Evolutionary conservation across 1,284 basidiomycete genomes (phyloP).

Genomic region (Naganishia liquefaciens): DNA sequence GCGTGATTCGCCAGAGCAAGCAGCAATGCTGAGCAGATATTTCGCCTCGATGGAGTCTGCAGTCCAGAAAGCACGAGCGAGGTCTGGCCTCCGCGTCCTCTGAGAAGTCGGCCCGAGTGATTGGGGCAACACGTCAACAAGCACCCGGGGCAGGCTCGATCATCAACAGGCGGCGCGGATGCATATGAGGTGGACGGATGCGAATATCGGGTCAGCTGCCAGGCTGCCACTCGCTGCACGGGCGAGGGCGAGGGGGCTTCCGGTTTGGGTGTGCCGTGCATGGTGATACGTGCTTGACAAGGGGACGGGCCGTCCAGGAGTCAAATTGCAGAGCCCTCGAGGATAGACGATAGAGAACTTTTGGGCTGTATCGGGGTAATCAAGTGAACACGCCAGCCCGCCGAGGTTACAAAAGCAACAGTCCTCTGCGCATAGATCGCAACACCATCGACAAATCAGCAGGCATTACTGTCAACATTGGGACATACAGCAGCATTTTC

Average conservation of each 20-base stretch:
- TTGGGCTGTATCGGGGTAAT: background rate
- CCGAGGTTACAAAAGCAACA: too few species aligned
- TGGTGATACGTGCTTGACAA: background rate
- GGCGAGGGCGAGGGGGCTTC: background rate
- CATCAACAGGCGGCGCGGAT: slow-evolving; percentile 5
- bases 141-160: background rate
- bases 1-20: too few species aligned
- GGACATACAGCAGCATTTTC: background rate
- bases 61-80: too few species aligned
- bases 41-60: too few species aligned
- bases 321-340: too few species aligned
- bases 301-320: too few species aligned
- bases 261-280: too few species aligned
- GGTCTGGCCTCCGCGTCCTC: too few species aligned
- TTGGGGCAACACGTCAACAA: too few species aligned
- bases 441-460: background rate
- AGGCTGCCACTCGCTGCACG: background rate
- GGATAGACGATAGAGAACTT: slow-evolving; percentile 24
- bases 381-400: background rate
- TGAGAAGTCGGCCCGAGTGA: too few species aligned
- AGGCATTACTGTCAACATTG: background rate
- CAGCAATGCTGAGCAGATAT: too few species aligned
- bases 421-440: slow-evolving; percentile 12
- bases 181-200: slow-evolving; percentile 13
- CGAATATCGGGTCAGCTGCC: slow-evolving; percentile 10